A percentile compares a stretch with the other conserved stretches of the same genome.
Evolutionary conservation across 345 rosid species (phyloP).

Genomic region (Luvunga scandens): DNA sequence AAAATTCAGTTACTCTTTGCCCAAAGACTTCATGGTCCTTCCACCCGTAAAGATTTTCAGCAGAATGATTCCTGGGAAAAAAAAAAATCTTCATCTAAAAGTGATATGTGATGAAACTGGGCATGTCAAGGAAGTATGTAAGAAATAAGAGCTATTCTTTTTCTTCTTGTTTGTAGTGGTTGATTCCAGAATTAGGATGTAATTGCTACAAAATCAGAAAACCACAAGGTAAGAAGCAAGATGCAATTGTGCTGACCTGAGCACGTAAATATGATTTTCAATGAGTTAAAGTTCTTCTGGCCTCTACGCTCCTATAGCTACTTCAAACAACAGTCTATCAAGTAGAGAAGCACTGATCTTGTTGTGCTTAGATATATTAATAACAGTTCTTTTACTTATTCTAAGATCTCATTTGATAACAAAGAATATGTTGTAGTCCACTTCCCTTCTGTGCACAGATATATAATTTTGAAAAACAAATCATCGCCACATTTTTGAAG

Average conservation of each 20-base stretch:
- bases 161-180: neutral
- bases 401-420: neutral
- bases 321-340: neutral
- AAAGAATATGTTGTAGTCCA: neutral
- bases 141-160: neutral
- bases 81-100: neutral
- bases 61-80: constrained; percentile 69
- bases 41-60: constrained; percentile 85
- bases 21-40: constrained; percentile 65
- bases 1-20: constrained; percentile 43
- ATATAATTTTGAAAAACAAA: neutral
- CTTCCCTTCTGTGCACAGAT: neutral
- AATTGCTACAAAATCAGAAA: neutral
- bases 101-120: constrained; percentile 1
- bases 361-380: neutral
- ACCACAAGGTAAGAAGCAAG: neutral
- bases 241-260: constrained; percentile 5
- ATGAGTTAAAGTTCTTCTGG: neutral
- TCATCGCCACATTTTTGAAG: neutral
- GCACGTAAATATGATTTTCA: constrained; percentile 2
- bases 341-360: neutral
- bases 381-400: neutral
- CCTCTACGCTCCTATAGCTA: neutral
- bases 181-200: neutral
- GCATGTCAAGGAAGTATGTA: neutral